These are phyloP conservation scores for Tylopilus subfusipes DNA, from an alignment of 768 basidiomycete genomes.

Conservation along the genomic window DNA sequence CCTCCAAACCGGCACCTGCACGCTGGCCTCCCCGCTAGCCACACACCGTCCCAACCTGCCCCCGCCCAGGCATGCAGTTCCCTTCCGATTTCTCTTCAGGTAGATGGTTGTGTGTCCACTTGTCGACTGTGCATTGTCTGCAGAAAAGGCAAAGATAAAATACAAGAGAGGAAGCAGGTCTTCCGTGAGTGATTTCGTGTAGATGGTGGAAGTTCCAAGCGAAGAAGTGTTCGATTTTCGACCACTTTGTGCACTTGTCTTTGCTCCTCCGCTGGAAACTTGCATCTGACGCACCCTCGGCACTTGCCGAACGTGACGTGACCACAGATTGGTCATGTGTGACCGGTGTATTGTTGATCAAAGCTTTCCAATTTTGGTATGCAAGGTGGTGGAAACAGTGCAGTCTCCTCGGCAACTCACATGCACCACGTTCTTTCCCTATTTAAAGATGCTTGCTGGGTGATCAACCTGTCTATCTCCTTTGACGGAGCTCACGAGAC, in stretches of 20 bases:
- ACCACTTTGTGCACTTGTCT: slow-evolving; percentile 17
- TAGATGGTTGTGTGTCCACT: not conserved
- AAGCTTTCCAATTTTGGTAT: slow-evolving; percentile 23
- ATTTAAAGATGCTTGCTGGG: no score
- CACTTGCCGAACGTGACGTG: slow-evolving; percentile 27
- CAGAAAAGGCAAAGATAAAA: slow-evolving; percentile 10
- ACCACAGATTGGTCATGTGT: slow-evolving; percentile 9
- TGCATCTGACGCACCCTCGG: slow-evolving; percentile 22
- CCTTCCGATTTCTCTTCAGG: not conserved
- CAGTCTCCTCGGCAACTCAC: slow-evolving; percentile 10
- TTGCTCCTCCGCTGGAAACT: slow-evolving; percentile 22
- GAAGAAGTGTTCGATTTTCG: slow-evolving; percentile 31
- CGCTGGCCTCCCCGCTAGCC: slow-evolving; percentile 17
- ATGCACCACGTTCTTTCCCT: not conserved
- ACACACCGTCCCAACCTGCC: slow-evolving; percentile 6
- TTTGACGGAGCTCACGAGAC: slow-evolving; percentile 1
- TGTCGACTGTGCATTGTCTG: not conserved
- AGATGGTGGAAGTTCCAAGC: slow-evolving; percentile 34
- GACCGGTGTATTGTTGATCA: slow-evolving; percentile 13
- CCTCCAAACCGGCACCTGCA: slow-evolving; percentile 26
- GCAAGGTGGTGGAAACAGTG: slow-evolving; percentile 4
- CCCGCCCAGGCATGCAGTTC: not conserved
- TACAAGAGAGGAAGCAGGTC: not conserved
- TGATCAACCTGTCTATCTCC: not conserved
- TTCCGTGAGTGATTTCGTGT: slow-evolving; percentile 11